Percentiles rank a stretch among this genome's conserved stretches.
Conservation (phyloP, 257 asterid genomes). For the Solanum virginianum region DNA sequence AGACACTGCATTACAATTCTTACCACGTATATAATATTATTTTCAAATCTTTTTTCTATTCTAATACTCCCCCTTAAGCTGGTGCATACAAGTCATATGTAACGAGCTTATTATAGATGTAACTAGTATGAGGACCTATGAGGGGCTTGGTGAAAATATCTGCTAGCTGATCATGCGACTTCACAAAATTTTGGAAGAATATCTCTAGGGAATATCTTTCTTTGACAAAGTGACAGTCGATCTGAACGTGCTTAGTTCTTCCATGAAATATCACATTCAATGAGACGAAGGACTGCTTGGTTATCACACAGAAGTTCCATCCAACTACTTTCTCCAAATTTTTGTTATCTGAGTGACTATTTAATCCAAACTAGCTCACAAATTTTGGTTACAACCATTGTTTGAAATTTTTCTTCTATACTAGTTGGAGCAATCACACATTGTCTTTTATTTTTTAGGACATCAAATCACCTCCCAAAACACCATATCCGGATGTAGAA, state of each 20-base stretch:
- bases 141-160: neutral
- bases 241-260: neutral
- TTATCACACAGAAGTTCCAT: neutral
- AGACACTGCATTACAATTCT: neutral
- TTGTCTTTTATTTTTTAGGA: neutral
- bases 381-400: neutral
- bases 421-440: neutral
- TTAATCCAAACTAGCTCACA: neutral
- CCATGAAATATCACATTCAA: neutral
- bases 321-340: neutral
- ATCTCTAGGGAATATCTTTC: neutral
- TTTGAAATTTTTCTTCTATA: neutral
- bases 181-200: neutral
- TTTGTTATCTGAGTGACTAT: neutral
- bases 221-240: neutral
- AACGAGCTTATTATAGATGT: neutral
- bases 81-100: neutral
- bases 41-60: neutral
- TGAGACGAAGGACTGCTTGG: neutral
- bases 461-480: neutral
- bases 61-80: neutral
- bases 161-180: neutral
- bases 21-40: neutral
- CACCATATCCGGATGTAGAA: neutral
- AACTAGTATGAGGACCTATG: neutral